Percentiles rank a stretch among this genome's conserved stretches.
Conservation (phyloP, 2,329 filamentous ascomycete species). For the Cryphonectria naterciae region DNA sequence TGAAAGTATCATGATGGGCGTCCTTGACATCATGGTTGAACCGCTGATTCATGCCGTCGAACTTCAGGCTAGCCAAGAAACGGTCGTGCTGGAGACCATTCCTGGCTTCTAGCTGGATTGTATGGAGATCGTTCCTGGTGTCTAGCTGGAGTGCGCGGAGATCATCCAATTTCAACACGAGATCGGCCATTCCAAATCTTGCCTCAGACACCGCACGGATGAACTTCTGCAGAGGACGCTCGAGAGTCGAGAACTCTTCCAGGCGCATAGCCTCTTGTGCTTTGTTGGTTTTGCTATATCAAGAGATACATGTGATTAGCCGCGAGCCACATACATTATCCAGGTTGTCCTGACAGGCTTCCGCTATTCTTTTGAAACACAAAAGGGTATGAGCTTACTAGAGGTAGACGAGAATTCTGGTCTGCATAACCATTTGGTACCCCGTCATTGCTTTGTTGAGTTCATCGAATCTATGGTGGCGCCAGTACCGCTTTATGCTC, state of each 20-base stretch:
- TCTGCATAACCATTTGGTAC: not conserved
- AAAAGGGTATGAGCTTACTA: not conserved
- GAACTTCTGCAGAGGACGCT: not conserved
- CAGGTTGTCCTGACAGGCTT: not conserved
- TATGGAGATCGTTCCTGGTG: not conserved
- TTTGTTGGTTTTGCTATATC: not conserved
- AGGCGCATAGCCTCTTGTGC: not conserved
- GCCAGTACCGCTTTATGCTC: not conserved
- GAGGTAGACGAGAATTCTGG: not conserved
- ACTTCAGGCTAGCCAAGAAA: not conserved
- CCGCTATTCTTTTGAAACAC: not conserved
- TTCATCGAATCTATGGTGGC: not conserved
- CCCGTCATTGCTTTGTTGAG: not conserved
- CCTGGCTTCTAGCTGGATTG: not conserved
- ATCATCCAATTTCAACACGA: not conserved
- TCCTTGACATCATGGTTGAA: not conserved
- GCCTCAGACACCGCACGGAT: not conserved
- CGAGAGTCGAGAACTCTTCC: not conserved
- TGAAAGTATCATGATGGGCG: not conserved
- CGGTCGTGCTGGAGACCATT: not conserved
- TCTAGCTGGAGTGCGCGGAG: not conserved
- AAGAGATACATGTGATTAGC: not conserved
- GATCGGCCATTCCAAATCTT: not conserved
- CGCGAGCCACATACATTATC: not conserved
- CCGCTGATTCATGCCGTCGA: not conserved